These are phyloP conservation scores for Agroathelia rolfsii DNA, from an alignment of 1,284 basidiomycete genomes.

Conservation along the genomic window DNA sequence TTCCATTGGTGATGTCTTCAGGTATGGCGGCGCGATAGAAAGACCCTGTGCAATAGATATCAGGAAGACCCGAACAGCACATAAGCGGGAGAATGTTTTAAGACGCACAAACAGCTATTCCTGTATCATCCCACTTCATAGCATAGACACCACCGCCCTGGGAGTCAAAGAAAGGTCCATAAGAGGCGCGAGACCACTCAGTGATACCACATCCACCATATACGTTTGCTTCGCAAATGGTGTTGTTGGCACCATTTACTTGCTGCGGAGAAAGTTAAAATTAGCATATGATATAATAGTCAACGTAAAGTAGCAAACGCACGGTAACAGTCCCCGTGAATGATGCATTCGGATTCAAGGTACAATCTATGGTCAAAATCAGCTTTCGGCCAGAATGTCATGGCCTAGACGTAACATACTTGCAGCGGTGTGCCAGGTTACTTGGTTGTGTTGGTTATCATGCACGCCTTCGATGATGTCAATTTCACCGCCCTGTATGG, in stretches of 20 bases:
- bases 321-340: slow-evolving; percentile 41
- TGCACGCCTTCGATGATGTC: slow-evolving; percentile 62
- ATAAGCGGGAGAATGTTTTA: not conserved
- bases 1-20: slow-evolving; percentile 34
- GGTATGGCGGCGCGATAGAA: slow-evolving; percentile 53
- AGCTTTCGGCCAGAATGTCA: not conserved
- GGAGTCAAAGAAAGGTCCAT: slow-evolving; percentile 47
- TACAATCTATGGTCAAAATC: slow-evolving; percentile 29
- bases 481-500: slow-evolving; percentile 45
- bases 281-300: not conserved
- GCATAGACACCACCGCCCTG: slow-evolving; percentile 54
- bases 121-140: slow-evolving; percentile 48
- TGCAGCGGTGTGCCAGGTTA: slow-evolving; percentile 47
- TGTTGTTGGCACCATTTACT: slow-evolving; percentile 25
- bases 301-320: slow-evolving; percentile 15
- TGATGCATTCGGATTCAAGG: slow-evolving; percentile 30
- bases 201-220: slow-evolving; percentile 50
- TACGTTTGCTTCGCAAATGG: slow-evolving; percentile 34
- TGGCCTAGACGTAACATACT: slow-evolving; percentile 23
- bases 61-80: too few relatives aligned
- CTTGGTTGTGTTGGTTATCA: slow-evolving; percentile 50
- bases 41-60: slow-evolving; percentile 8
- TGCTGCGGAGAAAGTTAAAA: slow-evolving; percentile 18
- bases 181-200: slow-evolving; percentile 48
- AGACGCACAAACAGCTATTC: slow-evolving; percentile 47